Base-by-base conservation (phyloP, 257 asterid genomes). In the Capsicum pubescens region DNA sequence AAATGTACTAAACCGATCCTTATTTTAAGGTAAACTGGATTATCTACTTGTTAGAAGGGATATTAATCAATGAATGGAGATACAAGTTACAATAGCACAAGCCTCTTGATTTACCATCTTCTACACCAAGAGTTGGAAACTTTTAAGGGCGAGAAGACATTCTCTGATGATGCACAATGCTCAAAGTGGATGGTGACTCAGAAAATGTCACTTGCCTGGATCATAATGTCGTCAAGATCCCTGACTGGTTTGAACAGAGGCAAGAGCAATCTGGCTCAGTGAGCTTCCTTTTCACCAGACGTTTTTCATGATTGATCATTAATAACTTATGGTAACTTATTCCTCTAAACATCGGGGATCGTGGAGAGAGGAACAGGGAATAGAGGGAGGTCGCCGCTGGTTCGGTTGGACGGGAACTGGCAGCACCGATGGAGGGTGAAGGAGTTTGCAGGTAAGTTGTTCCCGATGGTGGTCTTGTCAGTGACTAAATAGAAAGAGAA, bases 261-360 rank as follows among this genome's bases (percentile, higher is more conserved):
- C 98, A 96, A 6, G 99, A 90, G 83, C 98, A 96, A 84, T 94
- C 98, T 10, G 94, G 94, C 46, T 91, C 93, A 4, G 83, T 63
- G 84, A 89, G 87, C 39, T 92, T 94, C 87, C 95, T 90, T 76
- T 71, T 76, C 86, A 93, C 95, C 46, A 93, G 90, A 70, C 98
- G 89, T 74, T 93, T 93, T 77, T 92, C 97, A 12, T 98, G 99
- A 84, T 94, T 94, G 78, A 87, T 92, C 98, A 96, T 96, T 42
- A 96, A 92, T 92, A 84, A 93, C 81, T n/a, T 92, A 95, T 8
- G 95, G 95, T 55, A 96, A 86, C 92, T 96, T 96, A 57, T 84
- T 87, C n/a, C n/a, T n/a, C n/a, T n/a, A n/a, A n/a, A n/a, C n/a
- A n/a, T n/a, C n/a, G n/a, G n/a, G n/a, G n/a, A n/a, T n/a, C n/a